phyloP scores from a whole-genome alignment of 202 grass and related monocot species.

The Digitaria exilis region DNA sequence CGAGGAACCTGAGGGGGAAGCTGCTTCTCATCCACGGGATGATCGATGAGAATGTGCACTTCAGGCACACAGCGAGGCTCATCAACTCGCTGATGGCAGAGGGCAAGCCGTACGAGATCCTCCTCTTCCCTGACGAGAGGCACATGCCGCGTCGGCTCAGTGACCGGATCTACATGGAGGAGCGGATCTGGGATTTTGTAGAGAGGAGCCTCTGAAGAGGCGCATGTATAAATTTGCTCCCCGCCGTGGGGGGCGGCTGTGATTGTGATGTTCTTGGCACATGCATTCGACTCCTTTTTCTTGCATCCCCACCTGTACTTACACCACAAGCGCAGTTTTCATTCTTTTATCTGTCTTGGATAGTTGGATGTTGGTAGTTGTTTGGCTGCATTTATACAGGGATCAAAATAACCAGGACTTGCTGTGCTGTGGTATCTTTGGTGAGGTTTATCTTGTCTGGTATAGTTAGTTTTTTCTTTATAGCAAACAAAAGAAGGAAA shows the following conservation, averaged over 20 bases:
- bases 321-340: slow-evolving; percentile 4
- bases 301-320: slow-evolving; percentile 49
- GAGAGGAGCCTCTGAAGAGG: slow-evolving; percentile 77
- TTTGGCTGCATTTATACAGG: not conserved
- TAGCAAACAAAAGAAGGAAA: not conserved
- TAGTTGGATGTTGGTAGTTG: slow-evolving; percentile 1
- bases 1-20: slow-evolving; percentile 72
- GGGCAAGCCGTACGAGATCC: slow-evolving; percentile 85
- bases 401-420: slow-evolving; percentile 13
- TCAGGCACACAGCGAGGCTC: slow-evolving; percentile 92
- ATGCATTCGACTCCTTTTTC: not conserved
- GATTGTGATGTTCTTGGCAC: slow-evolving; percentile 27
- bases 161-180: slow-evolving; percentile 96
- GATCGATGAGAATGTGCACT: slow-evolving; percentile 99
- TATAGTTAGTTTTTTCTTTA: not conserved
- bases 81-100: slow-evolving; percentile 77
- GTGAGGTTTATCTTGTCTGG: not conserved
- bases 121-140: slow-evolving; percentile 87
- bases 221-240: slow-evolving; percentile 33
- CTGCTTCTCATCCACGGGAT: slow-evolving; percentile 92
- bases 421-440: not conserved
- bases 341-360: slow-evolving; percentile 35
- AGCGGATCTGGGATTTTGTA: slow-evolving; percentile 94
- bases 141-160: slow-evolving; percentile 83
- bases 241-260: slow-evolving; percentile 5